Conservation (phyloP, 495 filamentous ascomycete genomes). For the Aspergillus leporis region DNA sequence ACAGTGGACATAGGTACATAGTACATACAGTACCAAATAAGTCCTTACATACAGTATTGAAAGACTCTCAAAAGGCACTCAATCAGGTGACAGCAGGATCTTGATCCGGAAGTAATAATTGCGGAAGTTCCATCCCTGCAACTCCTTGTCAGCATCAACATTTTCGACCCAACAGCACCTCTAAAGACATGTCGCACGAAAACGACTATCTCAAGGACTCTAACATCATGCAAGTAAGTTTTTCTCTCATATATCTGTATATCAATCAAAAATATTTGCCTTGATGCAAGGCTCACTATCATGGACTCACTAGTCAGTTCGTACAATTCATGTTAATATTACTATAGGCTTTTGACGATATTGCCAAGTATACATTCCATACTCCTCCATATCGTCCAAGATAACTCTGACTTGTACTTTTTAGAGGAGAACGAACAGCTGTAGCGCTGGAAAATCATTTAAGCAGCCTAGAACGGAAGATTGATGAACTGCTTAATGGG, state of each 20-base stretch:
- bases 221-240: neutral
- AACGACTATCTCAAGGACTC: neutral
- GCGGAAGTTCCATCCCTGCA: no score
- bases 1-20: no score
- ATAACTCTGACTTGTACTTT: conserved; percentile 3
- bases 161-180: no score
- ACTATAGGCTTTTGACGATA: conserved; percentile 11
- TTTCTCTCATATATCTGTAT: neutral
- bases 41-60: no score
- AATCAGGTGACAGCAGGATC: no score
- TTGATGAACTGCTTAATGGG: conserved; percentile 56
- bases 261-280: no score
- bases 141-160: no score
- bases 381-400: neutral
- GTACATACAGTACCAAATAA: no score
- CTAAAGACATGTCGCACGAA: neutral
- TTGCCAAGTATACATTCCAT: conserved; percentile 1
- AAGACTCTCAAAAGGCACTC: no score
- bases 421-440: conserved; percentile 58
- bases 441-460: conserved; percentile 57
- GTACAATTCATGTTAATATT: neutral
- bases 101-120: no score
- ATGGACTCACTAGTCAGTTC: neutral
- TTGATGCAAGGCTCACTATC: neutral
- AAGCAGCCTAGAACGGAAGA: conserved; percentile 52